phyloP scores from a whole-genome alignment of 768 basidiomycete genomes.

The Tulasnella sp. region DNA sequence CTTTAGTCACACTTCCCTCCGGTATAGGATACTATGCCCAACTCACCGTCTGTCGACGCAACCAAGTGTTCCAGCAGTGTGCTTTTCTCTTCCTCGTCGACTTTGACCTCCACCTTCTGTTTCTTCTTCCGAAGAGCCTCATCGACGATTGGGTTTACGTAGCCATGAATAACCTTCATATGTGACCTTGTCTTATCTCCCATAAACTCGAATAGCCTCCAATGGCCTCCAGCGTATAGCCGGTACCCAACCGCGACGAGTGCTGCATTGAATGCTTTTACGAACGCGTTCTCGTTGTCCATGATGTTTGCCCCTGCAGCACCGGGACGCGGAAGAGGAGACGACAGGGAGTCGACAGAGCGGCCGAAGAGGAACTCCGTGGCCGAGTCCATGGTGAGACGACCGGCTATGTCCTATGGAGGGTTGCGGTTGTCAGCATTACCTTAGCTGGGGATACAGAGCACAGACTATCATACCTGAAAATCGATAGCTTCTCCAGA shows the following conservation, averaged over 20 bases:
- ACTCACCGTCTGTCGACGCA: constrained; percentile 61
- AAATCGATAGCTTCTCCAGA: constrained; percentile 55
- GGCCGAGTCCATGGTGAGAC: constrained; percentile 64
- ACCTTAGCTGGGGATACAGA: not conserved
- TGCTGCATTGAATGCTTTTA: not conserved
- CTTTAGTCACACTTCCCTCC: too few relatives aligned
- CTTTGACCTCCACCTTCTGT: constrained; percentile 37
- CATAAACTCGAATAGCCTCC: constrained; percentile 45
- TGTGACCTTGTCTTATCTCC: constrained; percentile 43
- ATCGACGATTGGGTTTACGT: constrained; percentile 62
- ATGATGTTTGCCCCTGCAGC: constrained; percentile 39
- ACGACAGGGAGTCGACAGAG: constrained; percentile 49
- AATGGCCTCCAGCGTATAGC: constrained; percentile 31
- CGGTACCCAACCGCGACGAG: not conserved
- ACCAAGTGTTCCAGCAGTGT: constrained; percentile 66
- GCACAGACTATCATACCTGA: constrained; percentile 50
- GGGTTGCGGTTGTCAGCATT: too few relatives aligned
- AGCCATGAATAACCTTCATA: constrained; percentile 44
- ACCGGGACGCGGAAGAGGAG: constrained; percentile 38
- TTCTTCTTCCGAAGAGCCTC: constrained; percentile 46
- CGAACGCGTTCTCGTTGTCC: not conserved
- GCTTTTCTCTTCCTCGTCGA: constrained; percentile 44
- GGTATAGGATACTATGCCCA: too few relatives aligned
- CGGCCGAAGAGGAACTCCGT: constrained; percentile 63
- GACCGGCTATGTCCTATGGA: constrained; percentile 47